phyloP scores from a whole-genome alignment of 495 filamentous ascomycete species.

The Penicillium tannophilum region DNA sequence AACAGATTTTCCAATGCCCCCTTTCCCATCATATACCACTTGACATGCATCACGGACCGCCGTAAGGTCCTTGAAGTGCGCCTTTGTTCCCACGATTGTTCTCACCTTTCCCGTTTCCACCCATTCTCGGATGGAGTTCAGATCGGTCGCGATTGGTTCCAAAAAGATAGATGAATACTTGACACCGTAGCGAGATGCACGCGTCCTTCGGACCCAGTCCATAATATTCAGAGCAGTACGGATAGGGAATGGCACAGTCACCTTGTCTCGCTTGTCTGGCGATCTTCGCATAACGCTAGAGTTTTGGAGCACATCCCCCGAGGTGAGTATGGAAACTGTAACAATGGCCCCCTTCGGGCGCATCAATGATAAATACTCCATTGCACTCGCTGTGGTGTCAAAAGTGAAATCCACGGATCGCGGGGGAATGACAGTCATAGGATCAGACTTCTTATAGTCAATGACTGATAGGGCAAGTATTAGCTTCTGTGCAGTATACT shows the following conservation, averaged over 20 bases:
- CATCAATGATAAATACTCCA: conserved; percentile 38
- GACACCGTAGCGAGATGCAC: conserved; percentile 38
- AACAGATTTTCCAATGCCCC: conserved; percentile 57
- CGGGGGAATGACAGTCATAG: conserved; percentile 40
- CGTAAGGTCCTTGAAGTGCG: conserved; percentile 45
- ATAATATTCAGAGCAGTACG: conserved; percentile 32
- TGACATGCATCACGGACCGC: conserved; percentile 45
- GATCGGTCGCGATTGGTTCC: conserved; percentile 34
- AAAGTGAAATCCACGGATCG: conserved; percentile 54
- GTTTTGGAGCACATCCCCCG: conserved; percentile 17
- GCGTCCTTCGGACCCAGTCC: conserved; percentile 30
- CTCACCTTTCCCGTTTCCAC: conserved; percentile 48
- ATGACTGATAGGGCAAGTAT: conserved; percentile 36
- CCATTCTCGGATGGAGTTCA: conserved; percentile 43
- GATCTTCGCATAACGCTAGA: conserved; percentile 24
- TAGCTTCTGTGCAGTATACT: conserved; percentile 18
- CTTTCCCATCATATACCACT: conserved; percentile 50
- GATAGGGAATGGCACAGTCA: conserved; percentile 33
- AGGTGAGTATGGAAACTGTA: conserved; percentile 16
- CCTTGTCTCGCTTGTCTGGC: conserved; percentile 31
- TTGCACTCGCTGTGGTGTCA: conserved; percentile 45
- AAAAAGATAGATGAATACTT: conserved; percentile 42
- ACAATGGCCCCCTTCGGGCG: conserved; percentile 30
- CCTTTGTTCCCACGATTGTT: conserved; percentile 42
- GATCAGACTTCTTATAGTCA: conserved; percentile 51